These are phyloP conservation scores for Plasmodium malariae DNA, from an alignment of 169 alveolate species.

Conservation along the genomic window DNA sequence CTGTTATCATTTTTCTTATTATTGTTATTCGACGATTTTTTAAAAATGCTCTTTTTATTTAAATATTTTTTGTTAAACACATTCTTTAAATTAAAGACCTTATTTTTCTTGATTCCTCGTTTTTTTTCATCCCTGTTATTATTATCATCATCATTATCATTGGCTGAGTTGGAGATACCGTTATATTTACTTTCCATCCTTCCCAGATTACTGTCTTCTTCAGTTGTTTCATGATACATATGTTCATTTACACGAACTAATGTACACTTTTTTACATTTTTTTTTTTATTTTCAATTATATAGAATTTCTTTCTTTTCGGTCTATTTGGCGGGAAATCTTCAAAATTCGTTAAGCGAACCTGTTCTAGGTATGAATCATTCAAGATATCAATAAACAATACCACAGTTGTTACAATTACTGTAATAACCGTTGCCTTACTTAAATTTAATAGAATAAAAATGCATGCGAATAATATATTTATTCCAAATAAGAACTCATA, in stretches of 20 bases:
- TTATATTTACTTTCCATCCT: constrained; percentile 6
- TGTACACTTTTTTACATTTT: constrained; percentile 12
- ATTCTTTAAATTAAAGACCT: constrained; percentile 39
- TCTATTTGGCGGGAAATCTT: not conserved
- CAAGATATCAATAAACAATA: constrained; percentile 58
- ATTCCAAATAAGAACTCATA: constrained; percentile 44
- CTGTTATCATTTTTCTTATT: not conserved
- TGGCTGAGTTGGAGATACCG: too few species aligned
- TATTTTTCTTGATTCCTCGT: constrained; percentile 5
- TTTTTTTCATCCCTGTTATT: not conserved
- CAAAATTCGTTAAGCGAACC: constrained; percentile 15
- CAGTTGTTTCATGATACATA: constrained; percentile 33
- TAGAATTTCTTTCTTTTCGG: constrained; percentile 29
- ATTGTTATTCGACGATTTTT: not conserved
- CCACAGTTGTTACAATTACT: constrained; percentile 19
- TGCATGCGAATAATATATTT: constrained; percentile 35
- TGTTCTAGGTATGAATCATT: constrained; percentile 74
- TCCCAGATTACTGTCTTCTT: not conserved
- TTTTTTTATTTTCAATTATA: constrained; percentile 71
- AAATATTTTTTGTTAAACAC: constrained; percentile 20
- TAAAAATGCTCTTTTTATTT: not conserved
- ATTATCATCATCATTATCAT: not conserved
- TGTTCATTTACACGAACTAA: constrained; percentile 64
- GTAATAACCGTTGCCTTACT: constrained; percentile 50
- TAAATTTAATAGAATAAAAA: constrained; percentile 56